A percentile compares a stretch with the other conserved stretches of the same genome.
These are phyloP conservation scores for Cutaneotrichosporon cutaneum DNA, from an alignment of 1,284 basidiomycete genomes.

Conservation along the genomic window DNA sequence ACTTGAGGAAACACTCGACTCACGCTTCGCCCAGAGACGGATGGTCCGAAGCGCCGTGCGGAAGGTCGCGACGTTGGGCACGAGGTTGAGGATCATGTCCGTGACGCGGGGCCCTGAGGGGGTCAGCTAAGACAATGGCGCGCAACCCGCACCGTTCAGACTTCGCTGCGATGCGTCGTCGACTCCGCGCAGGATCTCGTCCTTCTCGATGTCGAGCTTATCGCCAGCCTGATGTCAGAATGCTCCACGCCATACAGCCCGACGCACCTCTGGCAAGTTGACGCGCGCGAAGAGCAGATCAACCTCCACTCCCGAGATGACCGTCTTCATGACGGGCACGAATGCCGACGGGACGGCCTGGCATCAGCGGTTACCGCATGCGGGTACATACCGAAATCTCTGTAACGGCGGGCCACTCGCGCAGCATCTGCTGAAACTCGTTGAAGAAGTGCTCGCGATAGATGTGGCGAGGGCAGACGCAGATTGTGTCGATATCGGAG, in stretches of 20 bases:
- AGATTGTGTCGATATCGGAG: slow-evolving; percentile 97
- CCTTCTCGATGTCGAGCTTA: slow-evolving; percentile 82
- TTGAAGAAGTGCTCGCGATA: slow-evolving; percentile 94
- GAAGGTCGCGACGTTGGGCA: slow-evolving; percentile 92
- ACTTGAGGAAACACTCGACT: slow-evolving; percentile 42
- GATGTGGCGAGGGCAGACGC: slow-evolving; percentile 95
- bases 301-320: slow-evolving; percentile 87
- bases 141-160: slow-evolving; percentile 73
- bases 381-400: slow-evolving; percentile 78
- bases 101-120: slow-evolving; percentile 91
- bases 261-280: slow-evolving; percentile 46
- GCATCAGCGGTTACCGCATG: not conserved
- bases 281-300: slow-evolving; percentile 84
- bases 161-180: slow-evolving; percentile 94
- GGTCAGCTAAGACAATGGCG: slow-evolving; percentile 13
- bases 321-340: slow-evolving; percentile 90
- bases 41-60: slow-evolving; percentile 92
- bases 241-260: too few species aligned
- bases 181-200: slow-evolving; percentile 85
- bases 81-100: slow-evolving; percentile 91
- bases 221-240: slow-evolving; percentile 68
- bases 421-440: slow-evolving; percentile 85
- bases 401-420: slow-evolving; percentile 76
- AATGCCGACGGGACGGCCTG: slow-evolving; percentile 94
- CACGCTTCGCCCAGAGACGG: slow-evolving; percentile 95